phyloP scores from a whole-genome alignment of 495 filamentous ascomycete species.

The Parmelia sp. region DNA sequence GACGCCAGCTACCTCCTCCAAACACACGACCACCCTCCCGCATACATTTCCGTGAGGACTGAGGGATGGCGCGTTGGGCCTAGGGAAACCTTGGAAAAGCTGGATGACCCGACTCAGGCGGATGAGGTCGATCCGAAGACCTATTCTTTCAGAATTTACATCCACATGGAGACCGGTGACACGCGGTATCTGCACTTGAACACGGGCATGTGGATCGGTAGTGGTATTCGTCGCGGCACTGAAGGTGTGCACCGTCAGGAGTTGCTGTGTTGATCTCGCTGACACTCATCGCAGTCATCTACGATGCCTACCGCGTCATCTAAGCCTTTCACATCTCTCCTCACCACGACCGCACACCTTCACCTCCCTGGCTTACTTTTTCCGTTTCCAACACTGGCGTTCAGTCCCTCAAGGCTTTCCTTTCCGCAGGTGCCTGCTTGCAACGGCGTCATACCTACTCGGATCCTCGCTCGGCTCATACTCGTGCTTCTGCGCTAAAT shows the following conservation, averaged over 20 bases:
- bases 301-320: conserved; percentile 30
- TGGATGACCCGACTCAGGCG: conserved; percentile 45
- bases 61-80: conserved; percentile 53
- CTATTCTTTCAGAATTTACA: conserved; percentile 51
- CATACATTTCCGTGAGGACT: conserved; percentile 53
- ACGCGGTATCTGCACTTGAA: conserved; percentile 57
- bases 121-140: conserved; percentile 50
- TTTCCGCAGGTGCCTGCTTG: neutral
- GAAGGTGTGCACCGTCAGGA: conserved; percentile 38
- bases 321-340: conserved; percentile 9
- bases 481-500: neutral
- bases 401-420: neutral
- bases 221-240: conserved; percentile 51
- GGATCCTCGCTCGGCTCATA: neutral
- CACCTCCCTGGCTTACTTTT: neutral
- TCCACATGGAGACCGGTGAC: conserved; percentile 56
- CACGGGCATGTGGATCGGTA: conserved; percentile 56
- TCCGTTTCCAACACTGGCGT: neutral
- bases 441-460: neutral
- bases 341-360: neutral
- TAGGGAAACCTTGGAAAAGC: conserved; percentile 52
- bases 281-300: conserved; percentile 24
- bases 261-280: neutral
- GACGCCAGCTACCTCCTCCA: conserved; percentile 51
- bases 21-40: conserved; percentile 52